Evolutionary conservation across 441 rosid species (phyloP).

Genomic region (Gossypium trilobum): DNA sequence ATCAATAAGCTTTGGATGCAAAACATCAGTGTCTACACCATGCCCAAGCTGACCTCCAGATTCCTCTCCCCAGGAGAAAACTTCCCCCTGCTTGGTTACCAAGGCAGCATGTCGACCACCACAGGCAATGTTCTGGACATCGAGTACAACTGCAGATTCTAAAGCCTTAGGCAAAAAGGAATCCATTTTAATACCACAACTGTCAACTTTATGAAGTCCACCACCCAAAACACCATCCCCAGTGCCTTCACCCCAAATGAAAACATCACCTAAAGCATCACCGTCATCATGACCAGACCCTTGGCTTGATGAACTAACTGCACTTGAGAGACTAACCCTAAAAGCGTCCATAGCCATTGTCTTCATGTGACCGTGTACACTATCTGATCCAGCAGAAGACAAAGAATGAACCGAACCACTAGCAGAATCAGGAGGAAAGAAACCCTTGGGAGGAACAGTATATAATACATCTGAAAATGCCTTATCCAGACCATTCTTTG

Average conservation of each 20-base stretch:
- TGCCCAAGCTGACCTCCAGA: conserved; percentile 96
- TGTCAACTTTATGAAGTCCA: conserved; percentile 63
- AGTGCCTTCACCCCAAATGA: conserved; percentile 87
- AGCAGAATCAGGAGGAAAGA: conserved; percentile 68
- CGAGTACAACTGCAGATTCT: conserved; percentile 87
- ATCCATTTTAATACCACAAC: conserved; percentile 59
- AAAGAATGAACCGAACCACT: conserved; percentile 71
- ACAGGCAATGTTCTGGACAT: conserved; percentile 86
- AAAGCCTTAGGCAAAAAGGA: conserved; percentile 77
- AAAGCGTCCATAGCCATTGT: conserved; percentile 57
- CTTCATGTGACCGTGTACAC: conserved; percentile 69
- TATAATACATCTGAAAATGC: conserved; percentile 65
- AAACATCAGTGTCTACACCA: conserved; percentile 79
- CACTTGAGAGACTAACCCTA: conserved; percentile 94
- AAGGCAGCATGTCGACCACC: conserved; percentile 85
- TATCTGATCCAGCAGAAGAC: conserved; percentile 86
- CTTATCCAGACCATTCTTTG: conserved; percentile 70
- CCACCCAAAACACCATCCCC: conserved; percentile 90
- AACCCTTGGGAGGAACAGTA: conserved; percentile 73
- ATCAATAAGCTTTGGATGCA: conserved; percentile 79
- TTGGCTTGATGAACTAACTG: conserved; percentile 94
- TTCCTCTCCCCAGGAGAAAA: conserved; percentile 94
- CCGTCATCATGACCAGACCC: conserved; percentile 99
- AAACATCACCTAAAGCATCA: conserved; percentile 92
- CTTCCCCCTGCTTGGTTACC: conserved; percentile 87